These are phyloP conservation scores for Rhazya stricta DNA, from an alignment of 257 asterid genomes.

Conservation along the genomic window DNA sequence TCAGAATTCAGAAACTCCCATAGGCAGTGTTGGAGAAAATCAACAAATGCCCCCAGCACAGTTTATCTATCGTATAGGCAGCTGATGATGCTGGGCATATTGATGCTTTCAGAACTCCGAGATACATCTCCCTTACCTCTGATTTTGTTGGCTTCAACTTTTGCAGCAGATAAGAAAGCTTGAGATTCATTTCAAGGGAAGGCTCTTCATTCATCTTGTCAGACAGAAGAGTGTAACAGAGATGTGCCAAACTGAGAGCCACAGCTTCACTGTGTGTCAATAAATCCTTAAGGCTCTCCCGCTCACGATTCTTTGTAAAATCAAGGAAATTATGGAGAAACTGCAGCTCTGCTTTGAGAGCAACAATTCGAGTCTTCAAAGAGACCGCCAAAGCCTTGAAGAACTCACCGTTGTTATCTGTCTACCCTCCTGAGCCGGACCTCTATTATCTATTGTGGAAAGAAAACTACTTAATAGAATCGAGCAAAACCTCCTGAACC, in stretches of 20 bases:
- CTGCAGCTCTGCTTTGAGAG: background rate
- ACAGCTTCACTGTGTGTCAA: background rate
- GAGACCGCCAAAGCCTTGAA: background rate
- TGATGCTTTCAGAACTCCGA: background rate
- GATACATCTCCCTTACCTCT: background rate
- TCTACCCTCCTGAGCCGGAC: no score
- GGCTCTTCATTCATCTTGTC: background rate
- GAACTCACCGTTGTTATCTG: no score
- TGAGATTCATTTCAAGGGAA: background rate
- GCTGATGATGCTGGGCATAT: background rate
- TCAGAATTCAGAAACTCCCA: background rate
- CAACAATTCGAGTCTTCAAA: background rate
- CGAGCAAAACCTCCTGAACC: no score
- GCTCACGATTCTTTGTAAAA: background rate
- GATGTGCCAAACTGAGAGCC: background rate
- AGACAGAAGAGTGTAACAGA: background rate
- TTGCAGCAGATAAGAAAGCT: background rate
- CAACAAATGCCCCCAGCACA: no score
- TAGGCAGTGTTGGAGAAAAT: background rate
- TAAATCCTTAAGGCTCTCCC: background rate
- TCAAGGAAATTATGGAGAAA: background rate
- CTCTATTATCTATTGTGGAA: no score
- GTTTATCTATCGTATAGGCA: background rate
- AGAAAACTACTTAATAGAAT: no score
- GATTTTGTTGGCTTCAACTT: background rate